phyloP scores from a whole-genome alignment of 495 filamentous ascomycete species.

The Parmelia sp. region DNA sequence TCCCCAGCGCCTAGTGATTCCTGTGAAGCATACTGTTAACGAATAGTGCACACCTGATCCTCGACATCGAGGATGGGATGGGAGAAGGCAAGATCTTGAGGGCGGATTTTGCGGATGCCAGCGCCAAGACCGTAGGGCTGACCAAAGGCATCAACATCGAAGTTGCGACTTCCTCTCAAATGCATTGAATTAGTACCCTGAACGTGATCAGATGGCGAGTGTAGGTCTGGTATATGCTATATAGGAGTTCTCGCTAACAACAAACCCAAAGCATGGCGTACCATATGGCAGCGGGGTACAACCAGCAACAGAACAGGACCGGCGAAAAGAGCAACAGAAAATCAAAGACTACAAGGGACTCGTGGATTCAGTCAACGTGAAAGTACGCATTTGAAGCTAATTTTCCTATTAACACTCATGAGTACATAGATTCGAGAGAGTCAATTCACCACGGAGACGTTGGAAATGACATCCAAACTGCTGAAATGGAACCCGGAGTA shows the following conservation, averaged over 20 bases:
- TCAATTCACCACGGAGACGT: slow-evolving; percentile 57
- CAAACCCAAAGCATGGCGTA: slow-evolving; percentile 63
- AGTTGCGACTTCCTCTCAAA: slow-evolving; percentile 2
- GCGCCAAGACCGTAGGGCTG: slow-evolving; percentile 18
- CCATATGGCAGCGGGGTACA: slow-evolving; percentile 53
- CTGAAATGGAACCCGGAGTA: slow-evolving; percentile 90
- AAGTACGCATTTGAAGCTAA: slow-evolving; percentile 41
- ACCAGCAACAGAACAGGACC: slow-evolving; percentile 59
- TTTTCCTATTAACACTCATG: not conserved
- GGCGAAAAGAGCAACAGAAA: slow-evolving; percentile 61
- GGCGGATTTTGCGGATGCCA: not conserved
- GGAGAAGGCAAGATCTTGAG: not conserved
- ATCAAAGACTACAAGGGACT: slow-evolving; percentile 73
- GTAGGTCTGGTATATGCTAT: slow-evolving; percentile 10
- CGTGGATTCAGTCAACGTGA: slow-evolving; percentile 55
- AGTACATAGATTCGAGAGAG: slow-evolving; percentile 43
- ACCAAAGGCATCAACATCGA: slow-evolving; percentile 2
- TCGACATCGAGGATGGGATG: not conserved
- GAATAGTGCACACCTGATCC: not conserved
- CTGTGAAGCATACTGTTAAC: slow-evolving; percentile 15
- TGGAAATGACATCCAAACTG: slow-evolving; percentile 72
- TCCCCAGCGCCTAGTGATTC: not conserved
- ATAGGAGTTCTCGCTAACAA: not conserved
- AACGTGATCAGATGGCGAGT: not conserved
- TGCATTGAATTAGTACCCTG: too few species aligned